Evolutionary conservation across 2,329 filamentous ascomycete genomes (phyloP), one percentile per base, ranked within the genome.

Genomic region (Cercospora beticola): DNA sequence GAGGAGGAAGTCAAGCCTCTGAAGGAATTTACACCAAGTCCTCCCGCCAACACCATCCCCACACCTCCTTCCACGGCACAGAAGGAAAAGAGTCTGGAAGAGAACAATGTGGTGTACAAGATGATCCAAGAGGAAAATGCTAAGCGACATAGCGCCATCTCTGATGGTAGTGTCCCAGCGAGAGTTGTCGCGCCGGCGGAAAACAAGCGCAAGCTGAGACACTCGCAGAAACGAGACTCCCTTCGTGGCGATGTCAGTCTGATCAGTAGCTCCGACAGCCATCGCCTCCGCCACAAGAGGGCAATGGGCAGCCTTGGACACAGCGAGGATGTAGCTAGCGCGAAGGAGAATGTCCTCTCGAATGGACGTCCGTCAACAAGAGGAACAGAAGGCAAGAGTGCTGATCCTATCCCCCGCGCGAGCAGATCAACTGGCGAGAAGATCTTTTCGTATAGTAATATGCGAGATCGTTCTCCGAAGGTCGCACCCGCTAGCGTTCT

Each of bases 41-140:
- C 43, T 1, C 40, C 59, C 16, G 59, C 67, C 12, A 63, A 63
- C 10, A 57, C 64, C 12, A 14, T 63, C 23, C 58, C 59, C 2
- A 68, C 66, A 7, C 70, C 70, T 16, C 65, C 69, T 10, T 70
- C 62, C 4, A 68, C 69, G 46, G 69, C 71, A n/a, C 67, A 67
- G 30, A 69, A 71, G 54, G 66, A 61, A n/a, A 64, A 64, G 52
- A 70, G 67, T 30, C 65, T 74, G 18, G 68, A 73, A 46, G 71
- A 70, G 23, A 74, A 74, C 64, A 74, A 74, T 56, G 60, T 63
- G 28, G 68, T 72, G 4, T 74, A 74, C 68, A 70, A 65, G 59
- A 63, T 72, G 56, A 72, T 74, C 18, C 75, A 72, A 56, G 72
- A 74, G 62, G 73, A 76, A 60, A 77, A 76, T 59, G 74, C 70